phyloP scores from a whole-genome alignment of 179 eudicot genomes.

The Vitellaria paradoxa region DNA sequence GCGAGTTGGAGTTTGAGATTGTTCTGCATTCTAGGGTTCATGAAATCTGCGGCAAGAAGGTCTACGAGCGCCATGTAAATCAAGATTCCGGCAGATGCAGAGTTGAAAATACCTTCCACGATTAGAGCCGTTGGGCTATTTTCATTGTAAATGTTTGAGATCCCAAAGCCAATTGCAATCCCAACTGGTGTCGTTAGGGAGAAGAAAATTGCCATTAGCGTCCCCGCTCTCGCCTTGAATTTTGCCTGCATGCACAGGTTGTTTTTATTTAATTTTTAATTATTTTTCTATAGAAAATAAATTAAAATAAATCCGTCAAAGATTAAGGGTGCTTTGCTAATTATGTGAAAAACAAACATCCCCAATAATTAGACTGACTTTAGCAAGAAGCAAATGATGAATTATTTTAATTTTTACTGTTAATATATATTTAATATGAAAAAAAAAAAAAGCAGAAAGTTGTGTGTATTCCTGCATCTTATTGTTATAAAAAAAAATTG shows the following conservation, averaged over 20 bases:
- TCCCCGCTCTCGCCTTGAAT: background rate
- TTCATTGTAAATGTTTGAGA: background rate
- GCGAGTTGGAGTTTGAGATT: background rate
- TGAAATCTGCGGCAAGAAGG: background rate
- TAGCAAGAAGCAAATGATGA: too few species aligned
- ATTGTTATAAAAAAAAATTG: too few species aligned
- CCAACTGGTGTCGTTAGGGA: background rate
- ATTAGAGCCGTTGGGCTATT: background rate
- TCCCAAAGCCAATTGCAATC: background rate
- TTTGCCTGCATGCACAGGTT: background rate
- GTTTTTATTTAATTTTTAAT: too few species aligned
- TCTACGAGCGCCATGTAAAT: conserved; percentile 6
- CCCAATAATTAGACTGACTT: too few species aligned
- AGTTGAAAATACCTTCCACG: background rate
- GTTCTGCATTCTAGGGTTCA: background rate
- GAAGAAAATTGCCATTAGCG: background rate
- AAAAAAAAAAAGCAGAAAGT: too few species aligned
- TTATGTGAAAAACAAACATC: too few species aligned
- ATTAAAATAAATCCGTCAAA: too few species aligned
- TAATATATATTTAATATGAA: too few species aligned
- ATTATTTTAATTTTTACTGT: too few species aligned
- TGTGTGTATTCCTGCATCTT: too few species aligned
- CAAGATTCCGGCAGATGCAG: background rate
- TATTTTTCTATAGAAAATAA: too few species aligned
- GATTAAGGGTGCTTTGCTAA: too few species aligned